Base-by-base conservation (phyloP, 371 early-diverging fungal genomes). In the Sporodiniella umbellata region DNA sequence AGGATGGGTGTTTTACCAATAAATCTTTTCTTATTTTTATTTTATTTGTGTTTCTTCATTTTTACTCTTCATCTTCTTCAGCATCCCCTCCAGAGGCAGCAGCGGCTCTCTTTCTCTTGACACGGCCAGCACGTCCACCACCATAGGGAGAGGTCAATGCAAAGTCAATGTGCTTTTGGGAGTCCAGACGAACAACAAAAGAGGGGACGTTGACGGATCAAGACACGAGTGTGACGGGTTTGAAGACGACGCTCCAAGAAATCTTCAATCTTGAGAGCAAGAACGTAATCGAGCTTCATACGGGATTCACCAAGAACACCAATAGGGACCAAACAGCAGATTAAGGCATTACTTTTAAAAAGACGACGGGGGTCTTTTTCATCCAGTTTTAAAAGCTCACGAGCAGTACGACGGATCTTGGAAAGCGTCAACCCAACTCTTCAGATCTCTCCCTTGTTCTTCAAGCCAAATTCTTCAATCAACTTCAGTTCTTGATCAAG, bases 381-480 rank as follows among this genome's bases (percentile, higher is more conserved):
- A 51, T 94, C 95, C 60, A 96, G 81, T 52, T 94, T 99, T 58
- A 99, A 86, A 58, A 99, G 88, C 77, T 96, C 96, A 93, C 97
- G 95, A 65, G 99, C 99, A 64, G 98, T 94, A 89, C 94, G 94
- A 83, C 99, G 98, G 69, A 99, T 95, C 84, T 96, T 93, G 80
- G 97, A 94, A 61, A 96, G 87, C 53, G 94, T 92, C 75, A 88
- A 90, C 51, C 94, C 92, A 52, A 96, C 89, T 64, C 96, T 90
- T 92, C 96, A 97, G 79, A 99, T 94, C 83, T 99, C 99, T 64
- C 90, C 90, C 93, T 99, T 99, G 94, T 96, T 97, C 70, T 92
- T 88, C 66, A 99, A 90, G 76, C 99, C 99, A 84, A 91, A 99
- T 71, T 92, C 93, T 55, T 99, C 99, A 70, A 92, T 84, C 58